Evolutionary conservation across 306 rosid genomes (phyloP).

Genomic region (Ormosia semicastrata): DNA sequence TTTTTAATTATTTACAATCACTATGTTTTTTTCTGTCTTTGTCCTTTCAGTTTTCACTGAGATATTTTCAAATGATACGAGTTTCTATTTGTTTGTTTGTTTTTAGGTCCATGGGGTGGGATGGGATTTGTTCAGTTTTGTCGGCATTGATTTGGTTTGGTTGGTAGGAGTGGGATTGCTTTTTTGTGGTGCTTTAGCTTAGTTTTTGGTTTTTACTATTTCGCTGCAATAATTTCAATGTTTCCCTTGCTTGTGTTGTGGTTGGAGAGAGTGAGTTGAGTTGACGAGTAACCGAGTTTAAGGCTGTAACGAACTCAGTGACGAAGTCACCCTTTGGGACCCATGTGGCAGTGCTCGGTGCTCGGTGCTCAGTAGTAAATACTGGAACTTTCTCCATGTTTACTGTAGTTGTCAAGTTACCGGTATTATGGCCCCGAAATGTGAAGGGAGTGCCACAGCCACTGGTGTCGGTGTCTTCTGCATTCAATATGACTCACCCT

Average conservation of each 20-base stretch:
- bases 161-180: constrained; percentile 17
- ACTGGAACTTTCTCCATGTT: not conserved
- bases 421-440: not conserved
- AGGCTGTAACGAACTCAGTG: not conserved
- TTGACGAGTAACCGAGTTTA: not conserved
- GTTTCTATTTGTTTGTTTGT: not conserved
- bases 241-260: not conserved
- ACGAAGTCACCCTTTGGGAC: too few relatives aligned
- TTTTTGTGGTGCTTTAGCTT: not conserved
- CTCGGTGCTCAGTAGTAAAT: too few relatives aligned
- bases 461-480: not conserved
- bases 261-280: not conserved
- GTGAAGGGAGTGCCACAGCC: not conserved
- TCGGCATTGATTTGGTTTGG: constrained; percentile 24
- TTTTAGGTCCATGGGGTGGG: not conserved
- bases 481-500: too few relatives aligned
- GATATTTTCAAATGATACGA: not conserved
- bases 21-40: not conserved
- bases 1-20: not conserved
- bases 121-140: not conserved
- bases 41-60: not conserved
- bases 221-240: not conserved
- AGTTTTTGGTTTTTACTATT: not conserved
- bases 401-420: not conserved
- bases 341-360: too few relatives aligned